Conservation (phyloP, 768 basidiomycete species). For the Termitomyces sp. region DNA sequence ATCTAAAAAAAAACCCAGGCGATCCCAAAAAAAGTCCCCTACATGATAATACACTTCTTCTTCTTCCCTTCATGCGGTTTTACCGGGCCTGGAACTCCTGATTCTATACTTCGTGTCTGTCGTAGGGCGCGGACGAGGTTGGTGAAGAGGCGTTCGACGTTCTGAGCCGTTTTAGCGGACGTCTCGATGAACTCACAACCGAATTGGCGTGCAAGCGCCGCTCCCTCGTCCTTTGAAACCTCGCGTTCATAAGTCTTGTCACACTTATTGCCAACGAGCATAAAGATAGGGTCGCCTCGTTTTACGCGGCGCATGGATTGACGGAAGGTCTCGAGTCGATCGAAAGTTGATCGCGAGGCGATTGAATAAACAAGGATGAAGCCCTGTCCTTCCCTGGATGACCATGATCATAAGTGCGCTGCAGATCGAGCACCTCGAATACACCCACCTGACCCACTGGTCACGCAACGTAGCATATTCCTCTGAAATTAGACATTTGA, state of each 20-base stretch:
- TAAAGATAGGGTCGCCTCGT: slow-evolving; percentile 80
- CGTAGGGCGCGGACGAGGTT: slow-evolving; percentile 83
- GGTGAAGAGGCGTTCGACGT: slow-evolving; percentile 89
- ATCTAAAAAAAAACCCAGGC: slow-evolving; percentile 50
- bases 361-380: slow-evolving; percentile 97
- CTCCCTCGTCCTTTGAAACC: slow-evolving; percentile 88
- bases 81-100: slow-evolving; percentile 38
- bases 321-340: slow-evolving; percentile 86
- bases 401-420: slow-evolving; percentile 9
- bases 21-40: slow-evolving; percentile 65
- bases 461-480: slow-evolving; percentile 95
- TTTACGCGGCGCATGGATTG: slow-evolving; percentile 90
- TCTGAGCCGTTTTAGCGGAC: slow-evolving; percentile 91
- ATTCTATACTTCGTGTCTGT: slow-evolving; percentile 61
- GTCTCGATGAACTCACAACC: slow-evolving; percentile 96
- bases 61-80: slow-evolving; percentile 40
- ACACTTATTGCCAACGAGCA: slow-evolving; percentile 95
- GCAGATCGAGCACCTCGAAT: slow-evolving; percentile 6
- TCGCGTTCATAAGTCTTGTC: slow-evolving; percentile 92
- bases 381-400: slow-evolving; percentile 87
- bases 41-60: slow-evolving; percentile 78
- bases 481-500: slow-evolving; percentile 49
- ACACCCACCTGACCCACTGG: slow-evolving; percentile 90
- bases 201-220: slow-evolving; percentile 74
- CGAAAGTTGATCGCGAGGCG: slow-evolving; percentile 89